phyloP scores from a whole-genome alignment of 306 rosid genomes.

The Quercus agrifolia region DNA sequence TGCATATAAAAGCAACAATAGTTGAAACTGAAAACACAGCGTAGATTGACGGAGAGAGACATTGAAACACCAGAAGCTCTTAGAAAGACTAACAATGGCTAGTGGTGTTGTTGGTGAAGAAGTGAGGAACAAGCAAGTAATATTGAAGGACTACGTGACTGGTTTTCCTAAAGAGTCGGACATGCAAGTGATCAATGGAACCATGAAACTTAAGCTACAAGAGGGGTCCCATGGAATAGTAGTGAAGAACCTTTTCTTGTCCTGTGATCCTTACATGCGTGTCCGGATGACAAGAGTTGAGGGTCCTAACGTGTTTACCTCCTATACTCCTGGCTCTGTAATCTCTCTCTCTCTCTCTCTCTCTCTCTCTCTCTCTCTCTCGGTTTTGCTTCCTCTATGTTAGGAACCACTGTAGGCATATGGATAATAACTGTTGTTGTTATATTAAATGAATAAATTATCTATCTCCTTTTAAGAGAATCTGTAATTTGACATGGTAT shows the following conservation, averaged over 20 bases:
- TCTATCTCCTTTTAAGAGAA: too few relatives aligned
- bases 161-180: constrained; percentile 42
- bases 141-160: constrained; percentile 23
- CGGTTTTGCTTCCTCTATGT: background rate
- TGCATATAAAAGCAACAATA: too few relatives aligned
- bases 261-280: constrained; percentile 69
- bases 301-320: background rate
- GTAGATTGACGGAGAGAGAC: background rate
- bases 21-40: background rate
- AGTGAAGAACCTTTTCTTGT: constrained; percentile 57
- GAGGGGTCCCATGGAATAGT: constrained; percentile 35
- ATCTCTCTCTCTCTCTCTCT: too few relatives aligned
- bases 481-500: too few relatives aligned
- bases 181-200: constrained; percentile 24
- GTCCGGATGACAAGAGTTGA: constrained; percentile 19
- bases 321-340: constrained; percentile 44
- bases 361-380: too few relatives aligned
- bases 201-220: constrained; percentile 32
- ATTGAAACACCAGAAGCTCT: background rate
- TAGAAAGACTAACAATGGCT: background rate
- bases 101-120: background rate
- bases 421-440: too few relatives aligned
- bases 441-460: too few relatives aligned
- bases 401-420: too few relatives aligned
- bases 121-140: constrained; percentile 42